phyloP scores from a whole-genome alignment of 345 rosid genomes.

The Eucalyptus lansdowneana region DNA sequence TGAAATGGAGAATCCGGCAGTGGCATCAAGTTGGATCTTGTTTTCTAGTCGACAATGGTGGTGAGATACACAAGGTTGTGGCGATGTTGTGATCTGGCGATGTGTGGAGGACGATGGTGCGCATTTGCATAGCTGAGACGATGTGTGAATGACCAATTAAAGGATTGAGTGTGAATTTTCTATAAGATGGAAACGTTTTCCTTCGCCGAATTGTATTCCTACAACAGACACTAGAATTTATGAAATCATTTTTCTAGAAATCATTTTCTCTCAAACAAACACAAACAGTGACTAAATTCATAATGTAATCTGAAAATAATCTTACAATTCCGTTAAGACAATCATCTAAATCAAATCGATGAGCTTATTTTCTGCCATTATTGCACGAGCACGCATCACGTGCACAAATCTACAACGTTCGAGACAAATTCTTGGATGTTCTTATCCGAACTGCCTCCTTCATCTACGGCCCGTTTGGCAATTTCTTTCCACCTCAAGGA shows the following conservation, averaged over 20 bases:
- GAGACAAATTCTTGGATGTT: constrained; percentile 26
- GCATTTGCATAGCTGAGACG: not conserved
- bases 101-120: not conserved
- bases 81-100: not conserved
- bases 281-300: not conserved
- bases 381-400: not conserved
- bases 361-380: not conserved
- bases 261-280: not conserved
- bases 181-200: not conserved
- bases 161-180: not conserved
- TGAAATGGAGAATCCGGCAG: not conserved
- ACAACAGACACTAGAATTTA: not conserved
- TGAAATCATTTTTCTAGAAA: not conserved
- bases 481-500: constrained; percentile 33
- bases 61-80: not conserved
- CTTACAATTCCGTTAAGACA: not conserved
- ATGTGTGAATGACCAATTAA: not conserved
- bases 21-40: not conserved
- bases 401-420: not conserved
- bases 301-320: not conserved
- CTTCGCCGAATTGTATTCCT: not conserved
- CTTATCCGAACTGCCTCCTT: constrained; percentile 46
- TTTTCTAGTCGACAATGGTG: not conserved
- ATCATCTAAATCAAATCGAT: not conserved
- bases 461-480: constrained; percentile 23